phyloP scores from a whole-genome alignment of 257 asterid genomes.

The Nicotiana obtusifolia region DNA sequence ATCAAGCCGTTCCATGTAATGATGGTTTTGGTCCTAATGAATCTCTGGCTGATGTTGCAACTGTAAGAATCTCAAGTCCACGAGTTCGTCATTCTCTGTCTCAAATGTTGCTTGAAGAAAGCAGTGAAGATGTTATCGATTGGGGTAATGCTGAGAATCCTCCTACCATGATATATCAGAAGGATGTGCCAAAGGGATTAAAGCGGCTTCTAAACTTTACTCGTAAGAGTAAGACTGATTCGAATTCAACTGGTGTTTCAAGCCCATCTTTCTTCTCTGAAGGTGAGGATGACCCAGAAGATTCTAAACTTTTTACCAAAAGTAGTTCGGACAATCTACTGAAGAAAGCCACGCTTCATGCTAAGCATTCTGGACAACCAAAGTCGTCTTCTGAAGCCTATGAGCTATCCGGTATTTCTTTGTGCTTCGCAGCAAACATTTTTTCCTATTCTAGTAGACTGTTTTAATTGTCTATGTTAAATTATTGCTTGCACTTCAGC shows the following conservation, averaged over 20 bases:
- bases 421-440: background rate
- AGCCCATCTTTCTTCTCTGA: conserved; percentile 82
- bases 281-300: conserved; percentile 91
- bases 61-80: conserved; percentile 57
- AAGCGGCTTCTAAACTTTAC: conserved; percentile 94
- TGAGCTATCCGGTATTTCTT: conserved; percentile 44
- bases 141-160: conserved; percentile 99
- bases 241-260: conserved; percentile 66
- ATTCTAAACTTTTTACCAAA: conserved; percentile 47
- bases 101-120: conserved; percentile 96
- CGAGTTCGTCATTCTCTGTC: conserved; percentile 95
- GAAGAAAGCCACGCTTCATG: conserved; percentile 73
- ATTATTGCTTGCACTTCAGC: background rate
- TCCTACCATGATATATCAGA: conserved; percentile 61
- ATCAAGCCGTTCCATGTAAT: conserved; percentile 30
- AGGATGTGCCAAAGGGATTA: conserved; percentile 88
- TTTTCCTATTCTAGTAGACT: background rate
- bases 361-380: conserved; percentile 46
- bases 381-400: conserved; percentile 23
- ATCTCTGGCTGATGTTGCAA: conserved; percentile 37
- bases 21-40: conserved; percentile 32
- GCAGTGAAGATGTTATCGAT: conserved; percentile 68
- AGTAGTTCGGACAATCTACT: conserved; percentile 60
- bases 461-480: background rate
- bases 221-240: conserved; percentile 79